phyloP scores from a whole-genome alignment of 495 filamentous ascomycete species.

The Pyrenula massariospora region DNA sequence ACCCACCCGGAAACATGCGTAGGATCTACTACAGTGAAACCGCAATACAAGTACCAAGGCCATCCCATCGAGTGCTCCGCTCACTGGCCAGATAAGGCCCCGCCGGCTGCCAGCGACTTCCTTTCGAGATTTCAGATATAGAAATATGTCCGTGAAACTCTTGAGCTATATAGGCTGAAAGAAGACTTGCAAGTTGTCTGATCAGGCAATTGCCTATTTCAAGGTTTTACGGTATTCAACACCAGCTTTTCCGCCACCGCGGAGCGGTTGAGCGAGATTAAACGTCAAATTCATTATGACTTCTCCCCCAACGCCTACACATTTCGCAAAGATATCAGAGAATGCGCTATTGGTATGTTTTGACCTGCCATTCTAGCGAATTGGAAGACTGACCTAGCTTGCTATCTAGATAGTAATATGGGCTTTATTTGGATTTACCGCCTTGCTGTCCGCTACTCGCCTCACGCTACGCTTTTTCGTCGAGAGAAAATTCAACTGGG shows the following conservation, averaged over 20 bases:
- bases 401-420: not conserved
- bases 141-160: too few relatives aligned
- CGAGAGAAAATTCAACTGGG: constrained; percentile 1
- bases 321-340: not conserved
- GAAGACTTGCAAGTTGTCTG: too few relatives aligned
- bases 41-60: too few relatives aligned
- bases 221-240: too few relatives aligned
- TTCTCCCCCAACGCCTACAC: not conserved
- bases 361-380: not conserved
- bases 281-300: not conserved
- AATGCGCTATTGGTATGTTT: not conserved
- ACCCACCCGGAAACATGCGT: too few relatives aligned
- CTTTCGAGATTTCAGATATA: too few relatives aligned
- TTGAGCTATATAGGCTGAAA: too few relatives aligned
- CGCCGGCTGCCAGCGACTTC: too few relatives aligned
- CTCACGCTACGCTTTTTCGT: not conserved
- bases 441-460: not conserved
- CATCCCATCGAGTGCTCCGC: too few relatives aligned
- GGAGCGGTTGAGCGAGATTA: not conserved
- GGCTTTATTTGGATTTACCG: not conserved
- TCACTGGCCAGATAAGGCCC: too few relatives aligned
- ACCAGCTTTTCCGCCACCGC: not conserved
- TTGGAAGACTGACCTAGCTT: not conserved
- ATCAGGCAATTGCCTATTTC: too few relatives aligned
- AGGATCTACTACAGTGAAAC: too few relatives aligned